Conservation (phyloP, 2,329 filamentous ascomycete genomes). For the Sphaerulina vaccinii region DNA sequence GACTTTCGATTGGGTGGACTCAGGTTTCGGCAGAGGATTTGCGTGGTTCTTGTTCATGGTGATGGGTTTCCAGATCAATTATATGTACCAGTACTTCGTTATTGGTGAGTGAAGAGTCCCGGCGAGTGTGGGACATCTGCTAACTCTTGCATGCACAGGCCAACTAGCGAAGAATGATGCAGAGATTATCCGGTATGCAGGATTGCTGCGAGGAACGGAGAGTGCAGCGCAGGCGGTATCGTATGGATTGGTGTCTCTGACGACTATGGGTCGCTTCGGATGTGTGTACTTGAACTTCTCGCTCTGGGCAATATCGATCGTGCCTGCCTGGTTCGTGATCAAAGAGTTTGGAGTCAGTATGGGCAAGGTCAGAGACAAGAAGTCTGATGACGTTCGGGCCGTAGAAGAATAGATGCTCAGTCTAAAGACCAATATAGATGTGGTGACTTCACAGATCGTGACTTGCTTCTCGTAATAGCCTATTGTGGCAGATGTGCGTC, state of each 20-base stretch:
- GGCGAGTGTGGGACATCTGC: background rate
- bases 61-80: conserved; percentile 69
- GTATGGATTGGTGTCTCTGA: conserved; percentile 65
- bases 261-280: conserved; percentile 63
- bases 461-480: too few relatives aligned
- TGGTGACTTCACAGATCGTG: too few relatives aligned
- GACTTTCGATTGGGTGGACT: conserved; percentile 63
- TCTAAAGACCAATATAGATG: too few relatives aligned
- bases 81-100: conserved; percentile 71
- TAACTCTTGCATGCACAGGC: conserved; percentile 36
- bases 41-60: conserved; percentile 67
- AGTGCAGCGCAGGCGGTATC: conserved; percentile 71
- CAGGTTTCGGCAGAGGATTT: conserved; percentile 66
- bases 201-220: conserved; percentile 67
- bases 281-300: conserved; percentile 69
- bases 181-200: conserved; percentile 67
- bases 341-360: conserved; percentile 51
- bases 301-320: conserved; percentile 63
- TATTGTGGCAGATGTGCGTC: too few relatives aligned
- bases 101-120: conserved; percentile 44
- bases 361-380: conserved; percentile 19
- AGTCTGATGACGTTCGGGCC: background rate
- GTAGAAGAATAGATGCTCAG: background rate
- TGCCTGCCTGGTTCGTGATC: conserved; percentile 67
- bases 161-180: conserved; percentile 61